Evolutionary conservation across 805 yeast genomes (phyloP).

Genomic region (Wickerhamiella domercqiae): DNA sequence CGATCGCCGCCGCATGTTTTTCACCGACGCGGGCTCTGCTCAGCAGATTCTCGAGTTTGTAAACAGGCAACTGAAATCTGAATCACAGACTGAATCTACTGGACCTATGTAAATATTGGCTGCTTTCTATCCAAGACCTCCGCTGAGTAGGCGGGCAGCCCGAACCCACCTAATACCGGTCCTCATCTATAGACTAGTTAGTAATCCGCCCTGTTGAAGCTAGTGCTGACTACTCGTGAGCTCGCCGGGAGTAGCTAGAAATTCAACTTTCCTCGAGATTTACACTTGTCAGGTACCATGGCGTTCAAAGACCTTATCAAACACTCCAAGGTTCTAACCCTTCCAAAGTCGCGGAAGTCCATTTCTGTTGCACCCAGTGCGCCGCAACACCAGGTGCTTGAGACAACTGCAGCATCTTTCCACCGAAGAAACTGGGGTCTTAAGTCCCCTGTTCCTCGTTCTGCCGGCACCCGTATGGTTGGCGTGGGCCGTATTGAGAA

Average conservation of each 20-base stretch:
- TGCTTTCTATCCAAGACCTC: too few species aligned
- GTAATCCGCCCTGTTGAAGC: too few species aligned
- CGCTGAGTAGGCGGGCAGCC: too few species aligned
- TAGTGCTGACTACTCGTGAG: too few species aligned
- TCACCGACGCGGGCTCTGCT: conserved; percentile 39
- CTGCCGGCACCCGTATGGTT: conserved; percentile 17
- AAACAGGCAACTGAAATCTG: background rate
- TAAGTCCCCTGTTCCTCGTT: conserved; percentile 19
- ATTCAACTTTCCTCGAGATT: too few species aligned
- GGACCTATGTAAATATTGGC: too few species aligned
- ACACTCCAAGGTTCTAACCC: conserved; percentile 18
- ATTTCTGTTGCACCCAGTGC: conserved; percentile 10
- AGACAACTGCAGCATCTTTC: conserved; percentile 22
- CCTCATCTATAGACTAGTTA: too few species aligned
- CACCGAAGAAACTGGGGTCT: conserved; percentile 26
- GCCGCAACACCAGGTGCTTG: conserved; percentile 21
- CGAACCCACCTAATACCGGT: too few species aligned
- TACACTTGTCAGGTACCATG: too few species aligned
- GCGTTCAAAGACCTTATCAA: conserved; percentile 14
- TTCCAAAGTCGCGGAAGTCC: too few species aligned
- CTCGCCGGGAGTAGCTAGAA: too few species aligned
- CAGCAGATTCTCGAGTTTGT: conserved; percentile 1
- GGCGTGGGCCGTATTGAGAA: conserved; percentile 19
- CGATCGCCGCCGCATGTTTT: conserved; percentile 50
- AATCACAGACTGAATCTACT: too few species aligned